Conservation (phyloP, 139 green algal species). For the Picochlorum sp. region DNA sequence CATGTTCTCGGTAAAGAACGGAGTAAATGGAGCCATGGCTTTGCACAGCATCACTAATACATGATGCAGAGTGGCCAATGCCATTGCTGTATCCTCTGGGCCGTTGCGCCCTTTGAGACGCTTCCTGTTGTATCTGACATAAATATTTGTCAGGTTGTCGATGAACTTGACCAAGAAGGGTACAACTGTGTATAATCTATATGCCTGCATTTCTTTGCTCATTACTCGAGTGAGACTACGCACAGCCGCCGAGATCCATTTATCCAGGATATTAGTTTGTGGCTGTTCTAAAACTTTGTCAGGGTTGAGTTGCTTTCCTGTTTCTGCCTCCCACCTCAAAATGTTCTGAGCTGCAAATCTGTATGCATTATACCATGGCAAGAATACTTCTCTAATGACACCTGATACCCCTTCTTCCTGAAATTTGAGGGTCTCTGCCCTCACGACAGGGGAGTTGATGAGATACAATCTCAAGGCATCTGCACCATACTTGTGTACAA, state of each 20-base stretch:
- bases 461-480: constrained; percentile 97
- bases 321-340: constrained; percentile 59
- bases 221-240: constrained; percentile 76
- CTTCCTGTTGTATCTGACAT: constrained; percentile 96
- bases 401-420: constrained; percentile 91
- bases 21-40: constrained; percentile 96
- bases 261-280: constrained; percentile 76
- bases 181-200: constrained; percentile 97
- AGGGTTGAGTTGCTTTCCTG: constrained; percentile 43
- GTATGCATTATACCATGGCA: constrained; percentile 99
- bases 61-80: constrained; percentile 67
- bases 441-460: constrained; percentile 93
- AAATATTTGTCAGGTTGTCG: constrained; percentile 96
- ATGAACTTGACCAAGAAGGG: constrained; percentile 91
- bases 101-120: constrained; percentile 72
- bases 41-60: constrained; percentile 86
- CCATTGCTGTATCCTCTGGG: constrained; percentile 50
- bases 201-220: constrained; percentile 87
- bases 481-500: constrained; percentile 85
- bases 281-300: constrained; percentile 13
- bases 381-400: constrained; percentile 94
- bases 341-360: constrained; percentile 86
- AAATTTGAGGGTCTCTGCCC: constrained; percentile 87
- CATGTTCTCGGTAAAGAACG: constrained; percentile 97
- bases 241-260: constrained; percentile 77